Conservation (phyloP, 2,329 filamentous ascomycete genomes). For the Ceratocystis destructans region DNA sequence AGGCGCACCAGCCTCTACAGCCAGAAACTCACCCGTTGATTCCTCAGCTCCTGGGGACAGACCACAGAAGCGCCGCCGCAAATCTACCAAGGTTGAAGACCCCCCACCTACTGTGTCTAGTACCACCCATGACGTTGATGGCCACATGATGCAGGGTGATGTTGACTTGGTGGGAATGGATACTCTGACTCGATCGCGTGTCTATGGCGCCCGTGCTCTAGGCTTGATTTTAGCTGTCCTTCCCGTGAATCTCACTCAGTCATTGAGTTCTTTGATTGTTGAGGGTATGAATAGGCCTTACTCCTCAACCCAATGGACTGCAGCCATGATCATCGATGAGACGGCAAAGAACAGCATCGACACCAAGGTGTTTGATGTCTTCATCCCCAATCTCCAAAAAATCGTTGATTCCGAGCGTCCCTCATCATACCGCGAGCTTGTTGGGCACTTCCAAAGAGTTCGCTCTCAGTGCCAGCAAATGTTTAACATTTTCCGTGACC, state of each 20-base stretch:
- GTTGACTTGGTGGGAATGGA: conserved; percentile 88
- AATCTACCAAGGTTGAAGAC: conserved; percentile 71
- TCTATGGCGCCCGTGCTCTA: conserved; percentile 75
- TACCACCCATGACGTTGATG: conserved; percentile 90
- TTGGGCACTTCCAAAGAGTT: conserved; percentile 77
- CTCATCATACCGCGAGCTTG: conserved; percentile 72
- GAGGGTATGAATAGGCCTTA: conserved; percentile 57
- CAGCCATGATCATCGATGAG: conserved; percentile 76
- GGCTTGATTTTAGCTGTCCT: conserved; percentile 70
- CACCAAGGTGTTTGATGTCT: conserved; percentile 39
- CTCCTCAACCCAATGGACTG: conserved; percentile 74
- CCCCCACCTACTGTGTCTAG: conserved; percentile 35
- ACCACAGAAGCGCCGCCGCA: conserved; percentile 62
- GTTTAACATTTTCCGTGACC: conserved; percentile 80
- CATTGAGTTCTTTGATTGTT: conserved; percentile 35
- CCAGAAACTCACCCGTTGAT: conserved; percentile 29
- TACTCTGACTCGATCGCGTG: conserved; percentile 72
- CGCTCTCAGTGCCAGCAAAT: conserved; percentile 84
- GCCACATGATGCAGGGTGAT: conserved; percentile 94
- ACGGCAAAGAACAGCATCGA: conserved; percentile 50
- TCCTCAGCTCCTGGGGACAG: conserved; percentile 44
- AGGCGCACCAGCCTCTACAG: conserved; percentile 16
- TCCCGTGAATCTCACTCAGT: conserved; percentile 52
- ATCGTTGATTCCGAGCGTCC: conserved; percentile 75
- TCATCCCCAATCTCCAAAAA: conserved; percentile 51